A percentile compares a stretch with the other conserved stretches of the same genome.
Evolutionary conservation across 2,329 filamentous ascomycete species (phyloP).

Genomic region (Pezicula carpinea): DNA sequence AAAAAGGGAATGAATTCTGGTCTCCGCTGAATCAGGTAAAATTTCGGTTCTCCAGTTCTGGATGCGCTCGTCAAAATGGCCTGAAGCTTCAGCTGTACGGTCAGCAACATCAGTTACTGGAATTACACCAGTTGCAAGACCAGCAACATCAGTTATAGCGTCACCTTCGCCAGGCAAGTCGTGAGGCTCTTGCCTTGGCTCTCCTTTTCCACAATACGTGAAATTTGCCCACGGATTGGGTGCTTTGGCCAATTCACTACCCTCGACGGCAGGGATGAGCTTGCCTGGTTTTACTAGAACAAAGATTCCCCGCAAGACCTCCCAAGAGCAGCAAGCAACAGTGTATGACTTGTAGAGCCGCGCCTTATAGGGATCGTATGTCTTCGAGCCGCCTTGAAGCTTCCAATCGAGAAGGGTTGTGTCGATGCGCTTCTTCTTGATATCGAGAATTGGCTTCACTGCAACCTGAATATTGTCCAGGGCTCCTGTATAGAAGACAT

Average conservation of each 20-base stretch:
- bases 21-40: too few species aligned
- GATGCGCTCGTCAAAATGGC: too few species aligned
- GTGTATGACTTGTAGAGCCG: constrained; percentile 11
- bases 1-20: not conserved
- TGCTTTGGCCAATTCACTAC: not conserved
- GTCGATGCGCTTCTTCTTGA: constrained; percentile 19
- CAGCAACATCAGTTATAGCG: too few species aligned
- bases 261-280: not conserved
- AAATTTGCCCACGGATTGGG: constrained; percentile 9
- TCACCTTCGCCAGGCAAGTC: not conserved
- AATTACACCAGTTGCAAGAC: too few species aligned
- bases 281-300: constrained; percentile 6
- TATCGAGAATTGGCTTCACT: constrained; percentile 12
- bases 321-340: constrained; percentile 15
- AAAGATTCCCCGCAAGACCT: constrained; percentile 2
- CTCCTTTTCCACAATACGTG: constrained; percentile 11
- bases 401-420: constrained; percentile 22
- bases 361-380: constrained; percentile 1
- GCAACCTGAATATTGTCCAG: constrained; percentile 13
- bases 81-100: too few species aligned
- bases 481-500: constrained; percentile 23
- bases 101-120: too few species aligned
- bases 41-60: too few species aligned
- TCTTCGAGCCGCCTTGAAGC: not conserved
- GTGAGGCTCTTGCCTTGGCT: not conserved